These are phyloP conservation scores for Aspergillus flavus DNA, from an alignment of 2,329 filamentous ascomycete species.

Conservation along the genomic window DNA sequence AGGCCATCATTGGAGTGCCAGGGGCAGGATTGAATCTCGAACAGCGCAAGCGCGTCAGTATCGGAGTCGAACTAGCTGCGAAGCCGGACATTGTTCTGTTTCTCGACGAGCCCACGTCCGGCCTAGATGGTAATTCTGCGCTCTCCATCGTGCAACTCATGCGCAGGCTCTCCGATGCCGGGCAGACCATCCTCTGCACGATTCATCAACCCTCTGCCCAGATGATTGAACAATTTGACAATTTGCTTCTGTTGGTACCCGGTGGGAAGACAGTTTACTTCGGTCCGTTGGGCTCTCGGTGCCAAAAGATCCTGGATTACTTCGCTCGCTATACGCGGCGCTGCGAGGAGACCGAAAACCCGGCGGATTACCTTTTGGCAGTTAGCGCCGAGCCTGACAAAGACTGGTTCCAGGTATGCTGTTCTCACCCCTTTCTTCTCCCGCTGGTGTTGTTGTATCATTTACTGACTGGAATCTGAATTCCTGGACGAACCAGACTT, in stretches of 20 bases:
- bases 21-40: constrained; percentile 59
- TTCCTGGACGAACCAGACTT: background rate
- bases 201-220: constrained; percentile 60
- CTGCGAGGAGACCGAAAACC: constrained; percentile 5
- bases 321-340: constrained; percentile 4
- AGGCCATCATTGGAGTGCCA: constrained; percentile 63
- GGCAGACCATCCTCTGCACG: constrained; percentile 58
- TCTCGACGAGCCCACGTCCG: constrained; percentile 60
- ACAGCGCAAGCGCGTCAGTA: constrained; percentile 33
- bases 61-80: constrained; percentile 30
- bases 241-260: constrained; percentile 53
- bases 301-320: constrained; percentile 18
- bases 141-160: constrained; percentile 60
- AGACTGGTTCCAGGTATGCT: background rate
- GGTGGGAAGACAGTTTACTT: constrained; percentile 57
- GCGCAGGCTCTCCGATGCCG: constrained; percentile 57
- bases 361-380: constrained; percentile 11
- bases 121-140: constrained; percentile 57
- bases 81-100: constrained; percentile 56
- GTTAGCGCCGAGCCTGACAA: background rate
- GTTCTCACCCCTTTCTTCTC: background rate
- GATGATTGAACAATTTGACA: constrained; percentile 58
- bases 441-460: background rate
- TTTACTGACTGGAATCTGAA: background rate
- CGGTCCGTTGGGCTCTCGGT: constrained; percentile 32